phyloP scores from a whole-genome alignment of 768 basidiomycete species.

The Scleroderma bovista region DNA sequence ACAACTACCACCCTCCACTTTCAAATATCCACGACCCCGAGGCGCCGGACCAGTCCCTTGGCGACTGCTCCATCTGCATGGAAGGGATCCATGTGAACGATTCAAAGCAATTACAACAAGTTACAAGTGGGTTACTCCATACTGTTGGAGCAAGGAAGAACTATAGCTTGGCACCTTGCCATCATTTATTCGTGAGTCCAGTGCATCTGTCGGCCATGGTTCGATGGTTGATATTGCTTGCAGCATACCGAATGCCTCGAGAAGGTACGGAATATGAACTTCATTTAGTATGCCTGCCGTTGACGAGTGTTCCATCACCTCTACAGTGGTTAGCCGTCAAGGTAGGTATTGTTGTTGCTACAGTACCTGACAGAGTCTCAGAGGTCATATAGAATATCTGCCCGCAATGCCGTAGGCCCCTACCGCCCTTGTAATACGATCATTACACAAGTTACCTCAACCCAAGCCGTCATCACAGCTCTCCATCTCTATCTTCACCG shows the following conservation, averaged over 20 bases:
- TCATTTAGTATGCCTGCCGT: conserved; percentile 1
- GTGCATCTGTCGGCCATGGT: conserved; percentile 1
- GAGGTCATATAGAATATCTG: conserved; percentile 65
- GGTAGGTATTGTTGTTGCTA: conserved; percentile 28
- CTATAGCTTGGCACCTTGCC: conserved; percentile 86
- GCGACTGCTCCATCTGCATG: conserved; percentile 93
- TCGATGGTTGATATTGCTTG: neutral
- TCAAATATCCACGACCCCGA: conserved; percentile 55
- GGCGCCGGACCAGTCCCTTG: conserved; percentile 67
- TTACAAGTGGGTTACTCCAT: conserved; percentile 34
- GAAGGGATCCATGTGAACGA: conserved; percentile 65
- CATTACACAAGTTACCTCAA: neutral
- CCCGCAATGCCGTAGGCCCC: conserved; percentile 80
- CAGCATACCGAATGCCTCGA: conserved; percentile 88
- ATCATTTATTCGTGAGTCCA: conserved; percentile 74
- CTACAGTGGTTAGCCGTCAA: conserved; percentile 73
- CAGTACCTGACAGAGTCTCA: neutral
- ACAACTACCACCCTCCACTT: conserved; percentile 84
- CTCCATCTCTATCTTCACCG: too few species aligned
- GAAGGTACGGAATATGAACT: conserved; percentile 39
- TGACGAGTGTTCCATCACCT: conserved; percentile 8
- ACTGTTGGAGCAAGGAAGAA: conserved; percentile 43
- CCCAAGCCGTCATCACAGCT: too few species aligned
- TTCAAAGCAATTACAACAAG: conserved; percentile 30
- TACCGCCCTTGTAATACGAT: conserved; percentile 63